Evolutionary conservation across 768 basidiomycete genomes (phyloP), one percentile per base, ranked within the genome.

Genomic region (Hygrophorus pudorinus): DNA sequence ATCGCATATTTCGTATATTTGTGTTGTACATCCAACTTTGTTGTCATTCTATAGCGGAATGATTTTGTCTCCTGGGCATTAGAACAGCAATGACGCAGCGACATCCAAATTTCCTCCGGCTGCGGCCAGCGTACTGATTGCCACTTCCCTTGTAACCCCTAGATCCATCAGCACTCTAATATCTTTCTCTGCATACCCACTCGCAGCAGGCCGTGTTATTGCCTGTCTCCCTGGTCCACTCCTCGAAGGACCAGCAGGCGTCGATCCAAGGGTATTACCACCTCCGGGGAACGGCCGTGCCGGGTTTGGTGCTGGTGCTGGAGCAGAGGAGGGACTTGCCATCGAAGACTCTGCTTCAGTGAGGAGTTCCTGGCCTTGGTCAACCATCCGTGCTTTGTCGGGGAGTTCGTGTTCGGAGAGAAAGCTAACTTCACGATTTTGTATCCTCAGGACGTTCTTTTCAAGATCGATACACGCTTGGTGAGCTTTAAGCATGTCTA

Each of bases 401-500:
- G 93, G 94, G 3, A 99, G 73, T 63, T 97, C 88, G 60, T 99
- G 96, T 65, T 99, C 96, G 1, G 89, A 61, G 3, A 99, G 68
- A 71, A 99, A 99, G 13, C 64, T 63, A 7, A 99, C 82, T 62
- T 96, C 89, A 11, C 88, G 76, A 13, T 78, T 84, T 66, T 91
- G 87, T 40, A 99, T 97, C n/a, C 90, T 76, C 16, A 99, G 78
- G 10, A 86, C 85, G 51, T 81, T 78, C 61, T 90, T 90, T 53
- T 81, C 72, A 17, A 99, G 76, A 62, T 99, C 96, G 60, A 99
- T 97, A 56, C 81, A 87, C 4, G 92, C 94, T 58, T 96, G 92
- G 59, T 97, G 88, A 0, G 92, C 87, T 63, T 91, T 97, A 48
- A 98, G 78, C 96, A 98, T 98, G 71, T 99, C 96, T n/a, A 99